Base-by-base conservation (phyloP, 768 basidiomycete genomes). In the Tubosaeta brunneosetosa region DNA sequence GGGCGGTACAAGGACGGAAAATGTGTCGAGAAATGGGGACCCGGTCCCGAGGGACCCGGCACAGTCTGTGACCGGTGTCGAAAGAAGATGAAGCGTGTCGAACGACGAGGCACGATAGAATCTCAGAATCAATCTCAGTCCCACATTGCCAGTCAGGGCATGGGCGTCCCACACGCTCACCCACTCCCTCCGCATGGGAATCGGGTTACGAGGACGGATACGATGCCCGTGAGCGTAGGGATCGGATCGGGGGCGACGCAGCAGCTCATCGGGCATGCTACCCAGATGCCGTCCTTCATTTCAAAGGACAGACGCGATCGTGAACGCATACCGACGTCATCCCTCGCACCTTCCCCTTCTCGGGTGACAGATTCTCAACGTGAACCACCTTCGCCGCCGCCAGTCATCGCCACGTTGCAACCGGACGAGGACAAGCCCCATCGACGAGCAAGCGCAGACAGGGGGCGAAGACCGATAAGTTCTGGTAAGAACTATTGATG, bases 1-100 rank as follows among this genome's bases (percentile, higher is more conserved):
- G 88, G 88, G 0, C 73, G 88, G 1, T 91, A 90, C 71, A 89
- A 89, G 71, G 88, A 91, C 19, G 86, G 84, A 9, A 88, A 88
- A 59, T 91, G 88, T 64, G 88, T 91, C 47, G 88, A 91, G 62
- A 91, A 91, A 67, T 91, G 88, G 88, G 88, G 88, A 1, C 88
- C 88, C 22, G 88, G 88, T 4, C 88, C 88, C 44, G 79, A 84
- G 68, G 88, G 88, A 0, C 88, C 88, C 47, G 88, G 88, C 19
- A 91, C 88, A 0, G 88, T 91, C 0, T 91, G 88, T 62, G 88
- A 91, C 73, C 73, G 88, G 79, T 89, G 88, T 68, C 80, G 88
- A 47, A 91, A 91, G 68, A 89, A 90, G 68, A 88, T 89, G 86
- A 90, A 90, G 69, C 81, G 88, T 2, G 85, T 88, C 46, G 88